These are phyloP conservation scores for Triadica sebifera DNA, from an alignment of 345 rosid genomes.

Conservation along the genomic window DNA sequence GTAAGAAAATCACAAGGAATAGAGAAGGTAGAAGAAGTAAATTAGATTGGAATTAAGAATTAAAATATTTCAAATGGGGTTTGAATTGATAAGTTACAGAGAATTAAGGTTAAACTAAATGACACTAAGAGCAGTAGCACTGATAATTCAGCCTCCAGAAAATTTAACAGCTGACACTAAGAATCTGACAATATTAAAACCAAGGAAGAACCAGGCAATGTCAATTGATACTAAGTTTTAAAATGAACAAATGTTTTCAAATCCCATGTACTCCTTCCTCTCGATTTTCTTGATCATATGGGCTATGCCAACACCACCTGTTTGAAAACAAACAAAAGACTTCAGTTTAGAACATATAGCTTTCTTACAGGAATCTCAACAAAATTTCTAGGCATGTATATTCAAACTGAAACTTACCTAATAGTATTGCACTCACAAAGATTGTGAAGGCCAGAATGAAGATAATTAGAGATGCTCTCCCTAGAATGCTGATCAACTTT, in stretches of 20 bases:
- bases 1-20: too few relatives aligned
- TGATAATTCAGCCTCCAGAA: background rate
- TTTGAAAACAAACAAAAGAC: background rate
- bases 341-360: background rate
- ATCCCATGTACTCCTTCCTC: conserved; percentile 23
- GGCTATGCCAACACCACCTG: conserved; percentile 28
- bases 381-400: background rate
- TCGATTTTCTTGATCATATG: conserved; percentile 15
- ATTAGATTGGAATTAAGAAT: too few relatives aligned
- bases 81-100: too few relatives aligned
- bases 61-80: too few relatives aligned
- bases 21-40: too few relatives aligned
- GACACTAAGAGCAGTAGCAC: too few relatives aligned
- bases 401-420: conserved; percentile 9
- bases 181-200: background rate
- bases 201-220: too few relatives aligned
- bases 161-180: background rate
- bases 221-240: background rate
- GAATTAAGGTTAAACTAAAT: too few relatives aligned
- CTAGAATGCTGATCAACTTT: conserved; percentile 15
- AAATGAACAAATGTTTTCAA: conserved; percentile 18
- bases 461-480: conserved; percentile 30
- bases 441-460: conserved; percentile 29
- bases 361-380: background rate
- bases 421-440: conserved; percentile 19